A percentile compares a stretch with the other conserved stretches of the same genome.
These are phyloP conservation scores for Phytophthora ohioensis DNA, from an alignment of 352 stramenopile species.

Conservation along the genomic window DNA sequence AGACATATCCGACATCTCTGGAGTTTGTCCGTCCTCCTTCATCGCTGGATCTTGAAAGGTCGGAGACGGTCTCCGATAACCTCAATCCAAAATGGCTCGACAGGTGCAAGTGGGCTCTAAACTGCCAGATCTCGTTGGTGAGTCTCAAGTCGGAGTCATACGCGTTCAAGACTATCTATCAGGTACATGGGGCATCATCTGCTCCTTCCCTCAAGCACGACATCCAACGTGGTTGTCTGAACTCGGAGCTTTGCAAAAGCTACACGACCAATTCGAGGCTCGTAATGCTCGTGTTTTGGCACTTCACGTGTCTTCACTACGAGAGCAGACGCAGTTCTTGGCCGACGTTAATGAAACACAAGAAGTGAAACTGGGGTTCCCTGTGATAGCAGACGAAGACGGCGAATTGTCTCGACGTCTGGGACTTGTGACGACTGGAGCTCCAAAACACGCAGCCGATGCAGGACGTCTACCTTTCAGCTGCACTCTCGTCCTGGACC, in stretches of 20 bases:
- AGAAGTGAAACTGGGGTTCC: constrained; percentile 79
- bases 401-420: constrained; percentile 71
- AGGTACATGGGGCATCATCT: constrained; percentile 72
- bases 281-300: constrained; percentile 74
- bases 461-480: constrained; percentile 67
- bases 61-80: constrained; percentile 19
- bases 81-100: constrained; percentile 33
- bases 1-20: not conserved
- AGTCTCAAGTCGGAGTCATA: constrained; percentile 77
- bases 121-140: constrained; percentile 75
- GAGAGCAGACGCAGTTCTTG: constrained; percentile 63
- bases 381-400: constrained; percentile 70
- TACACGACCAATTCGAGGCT: constrained; percentile 82
- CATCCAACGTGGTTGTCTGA: constrained; percentile 85
- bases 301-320: constrained; percentile 34
- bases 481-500: constrained; percentile 74
- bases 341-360: constrained; percentile 85
- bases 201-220: constrained; percentile 74
- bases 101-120: constrained; percentile 74
- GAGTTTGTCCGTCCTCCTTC: not conserved
- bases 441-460: constrained; percentile 61
- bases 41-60: constrained; percentile 35
- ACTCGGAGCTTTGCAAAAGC: constrained; percentile 82
- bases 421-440: constrained; percentile 52
- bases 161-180: constrained; percentile 80